Conservation (phyloP, 768 basidiomycete species). For the Rhizopogon vinicolor region DNA sequence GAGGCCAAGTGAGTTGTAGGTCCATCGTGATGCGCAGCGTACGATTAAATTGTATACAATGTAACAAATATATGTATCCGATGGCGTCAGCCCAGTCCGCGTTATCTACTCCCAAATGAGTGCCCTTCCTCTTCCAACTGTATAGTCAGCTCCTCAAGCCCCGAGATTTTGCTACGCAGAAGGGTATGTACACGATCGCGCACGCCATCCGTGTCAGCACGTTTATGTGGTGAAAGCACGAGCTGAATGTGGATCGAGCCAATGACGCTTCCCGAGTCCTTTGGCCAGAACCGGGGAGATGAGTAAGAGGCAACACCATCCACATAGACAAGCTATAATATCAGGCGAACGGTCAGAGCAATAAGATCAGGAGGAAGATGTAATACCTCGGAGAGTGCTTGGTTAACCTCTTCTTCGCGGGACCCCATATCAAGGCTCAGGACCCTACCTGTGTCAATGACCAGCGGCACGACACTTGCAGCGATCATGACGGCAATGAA, state of each 20-base stretch:
- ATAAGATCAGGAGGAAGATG: background rate
- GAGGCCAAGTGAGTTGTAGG: too few relatives aligned
- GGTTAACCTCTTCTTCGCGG: conserved; percentile 47
- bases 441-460: conserved; percentile 88
- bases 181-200: conserved; percentile 71
- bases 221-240: conserved; percentile 56
- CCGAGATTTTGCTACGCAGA: conserved; percentile 68
- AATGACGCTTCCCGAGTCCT: conserved; percentile 79
- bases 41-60: background rate
- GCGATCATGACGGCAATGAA: conserved; percentile 96
- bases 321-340: conserved; percentile 57
- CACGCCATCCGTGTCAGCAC: conserved; percentile 64
- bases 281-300: conserved; percentile 90
- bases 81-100: background rate
- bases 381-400: conserved; percentile 61
- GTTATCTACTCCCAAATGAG: background rate
- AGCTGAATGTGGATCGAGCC: conserved; percentile 93
- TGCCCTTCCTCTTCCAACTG: conserved; percentile 56
- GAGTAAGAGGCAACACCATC: conserved; percentile 82
- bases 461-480: conserved; percentile 92
- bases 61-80: background rate
- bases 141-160: conserved; percentile 85
- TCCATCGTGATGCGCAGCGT: too few relatives aligned
- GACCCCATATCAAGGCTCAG: conserved; percentile 83
- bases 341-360: background rate